Conservation (phyloP, 1,139 yeast species). For the Diutina sp. region DNA sequence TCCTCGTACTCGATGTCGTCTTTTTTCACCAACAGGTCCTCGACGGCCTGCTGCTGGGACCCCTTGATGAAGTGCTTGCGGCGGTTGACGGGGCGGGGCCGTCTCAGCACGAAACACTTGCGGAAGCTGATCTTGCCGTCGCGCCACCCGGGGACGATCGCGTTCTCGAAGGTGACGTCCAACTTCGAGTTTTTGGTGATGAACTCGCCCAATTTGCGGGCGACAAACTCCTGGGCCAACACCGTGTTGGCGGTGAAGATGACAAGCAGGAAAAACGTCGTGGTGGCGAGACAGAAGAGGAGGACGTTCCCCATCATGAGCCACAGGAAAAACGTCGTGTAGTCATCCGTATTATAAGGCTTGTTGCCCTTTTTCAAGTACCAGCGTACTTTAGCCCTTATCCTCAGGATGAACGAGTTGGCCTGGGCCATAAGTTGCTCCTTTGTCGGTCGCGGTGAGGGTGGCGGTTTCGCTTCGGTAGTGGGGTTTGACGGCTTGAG, state of each 20-base stretch:
- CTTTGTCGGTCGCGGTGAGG: conserved; percentile 11
- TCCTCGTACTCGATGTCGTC: conserved; percentile 30
- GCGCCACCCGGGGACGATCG: conserved; percentile 91
- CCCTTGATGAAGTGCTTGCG: conserved; percentile 48
- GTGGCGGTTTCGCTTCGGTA: not conserved
- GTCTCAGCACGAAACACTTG: conserved; percentile 74
- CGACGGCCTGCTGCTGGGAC: conserved; percentile 53
- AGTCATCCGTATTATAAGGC: conserved; percentile 81
- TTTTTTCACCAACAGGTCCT: conserved; percentile 3
- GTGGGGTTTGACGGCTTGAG: not conserved
- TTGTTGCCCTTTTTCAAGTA: conserved; percentile 36
- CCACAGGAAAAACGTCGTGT: conserved; percentile 87
- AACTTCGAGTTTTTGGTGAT: conserved; percentile 79
- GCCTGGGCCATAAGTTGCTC: conserved; percentile 45
- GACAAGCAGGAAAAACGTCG: conserved; percentile 73
- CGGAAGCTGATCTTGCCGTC: conserved; percentile 76
- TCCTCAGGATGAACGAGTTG: conserved; percentile 32
- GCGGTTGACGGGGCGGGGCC: conserved; percentile 40
- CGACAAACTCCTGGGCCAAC: conserved; percentile 82
- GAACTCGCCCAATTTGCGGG: conserved; percentile 66
- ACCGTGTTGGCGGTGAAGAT: conserved; percentile 77
- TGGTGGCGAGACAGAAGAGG: conserved; percentile 71
- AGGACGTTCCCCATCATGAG: conserved; percentile 74
- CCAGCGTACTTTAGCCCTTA: conserved; percentile 58
- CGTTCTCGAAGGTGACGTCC: conserved; percentile 82